A percentile compares a stretch with the other conserved stretches of the same genome.
Evolutionary conservation across 352 stramenopile species (phyloP).

Genomic region (Phytophthora fragariaefolia): DNA sequence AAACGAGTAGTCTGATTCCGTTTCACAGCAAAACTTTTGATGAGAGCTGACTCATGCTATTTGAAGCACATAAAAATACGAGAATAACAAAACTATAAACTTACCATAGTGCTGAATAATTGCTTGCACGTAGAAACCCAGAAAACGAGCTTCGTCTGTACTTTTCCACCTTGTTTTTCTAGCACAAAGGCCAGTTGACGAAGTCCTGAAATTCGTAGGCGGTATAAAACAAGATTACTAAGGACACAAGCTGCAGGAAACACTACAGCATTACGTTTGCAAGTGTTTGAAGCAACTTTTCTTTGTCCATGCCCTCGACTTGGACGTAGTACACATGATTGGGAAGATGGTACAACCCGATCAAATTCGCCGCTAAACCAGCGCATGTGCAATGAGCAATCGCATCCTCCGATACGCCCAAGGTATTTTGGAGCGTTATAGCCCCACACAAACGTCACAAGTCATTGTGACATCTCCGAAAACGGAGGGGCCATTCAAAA

Average conservation of each 20-base stretch:
- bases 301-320: slow-evolving; percentile 28
- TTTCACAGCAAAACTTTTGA: too few relatives aligned
- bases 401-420: background rate
- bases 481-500: background rate
- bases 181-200: slow-evolving; percentile 51
- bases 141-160: slow-evolving; percentile 47
- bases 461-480: background rate
- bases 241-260: slow-evolving; percentile 45
- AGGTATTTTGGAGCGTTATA: background rate
- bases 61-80: too few relatives aligned
- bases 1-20: background rate
- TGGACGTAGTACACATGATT: slow-evolving; percentile 40
- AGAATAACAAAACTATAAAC: too few relatives aligned
- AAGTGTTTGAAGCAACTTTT: slow-evolving; percentile 21
- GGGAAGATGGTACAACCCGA: slow-evolving; percentile 40
- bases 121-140: slow-evolving; percentile 47
- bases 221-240: slow-evolving; percentile 36
- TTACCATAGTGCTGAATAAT: slow-evolving; percentile 43
- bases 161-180: slow-evolving; percentile 32
- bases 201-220: slow-evolving; percentile 35
- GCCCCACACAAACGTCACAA: background rate
- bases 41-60: too few relatives aligned
- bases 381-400: too few relatives aligned
- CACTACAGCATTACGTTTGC: slow-evolving; percentile 45
- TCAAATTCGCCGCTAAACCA: slow-evolving; percentile 31